Base-by-base conservation (phyloP, 352 stramenopile genomes). In the Globisporangium mamillatum region DNA sequence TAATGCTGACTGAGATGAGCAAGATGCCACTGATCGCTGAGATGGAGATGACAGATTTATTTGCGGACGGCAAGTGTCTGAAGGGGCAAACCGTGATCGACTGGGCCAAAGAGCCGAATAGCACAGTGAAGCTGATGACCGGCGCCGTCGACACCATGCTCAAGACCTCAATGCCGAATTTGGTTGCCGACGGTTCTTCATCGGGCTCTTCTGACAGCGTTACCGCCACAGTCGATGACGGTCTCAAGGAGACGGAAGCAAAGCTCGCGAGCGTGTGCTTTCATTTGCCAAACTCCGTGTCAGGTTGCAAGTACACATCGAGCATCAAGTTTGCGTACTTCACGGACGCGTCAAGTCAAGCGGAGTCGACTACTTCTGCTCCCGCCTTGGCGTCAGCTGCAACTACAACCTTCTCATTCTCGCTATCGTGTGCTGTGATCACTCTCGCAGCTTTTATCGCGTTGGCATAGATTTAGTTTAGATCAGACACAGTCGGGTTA, bases 1-100 rank as follows among this genome's bases (percentile, higher is more conserved):
- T 67, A n/a, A 59, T 83, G 32, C 64, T 83, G 32, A 77, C 68
- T 7, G 73, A 78, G 25, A 34, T 81, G 32, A 69, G 34, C 29
- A 68, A 74, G 67, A 41, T 83, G 62, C 76, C 76, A 2, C 66
- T 80, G 63, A 54, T 68, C 7, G 36, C 38, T n/a, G 29, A 66
- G 36, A 63, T 73, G 46, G 32, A 67, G 22, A 63, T 67, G 20
- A 38, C 22, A 12, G 58, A 62, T 18, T n/a, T 63, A 3, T 38
- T 63, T 27, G 64, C 38, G 0, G 56, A 65, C 9, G 57, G 56
- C 46, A 48, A 63, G 60, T 73, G 68, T 22, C 48, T 73, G 16
- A 66, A 62, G 46, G 68, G 68, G 4, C 63, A 70, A 27, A 44
- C 62, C 5, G 57, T 73, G 27, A 29, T 73, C 34, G 46, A 67